Conservation (phyloP, 495 filamentous ascomycete species). For the Amphirosellinia nigrospora region DNA sequence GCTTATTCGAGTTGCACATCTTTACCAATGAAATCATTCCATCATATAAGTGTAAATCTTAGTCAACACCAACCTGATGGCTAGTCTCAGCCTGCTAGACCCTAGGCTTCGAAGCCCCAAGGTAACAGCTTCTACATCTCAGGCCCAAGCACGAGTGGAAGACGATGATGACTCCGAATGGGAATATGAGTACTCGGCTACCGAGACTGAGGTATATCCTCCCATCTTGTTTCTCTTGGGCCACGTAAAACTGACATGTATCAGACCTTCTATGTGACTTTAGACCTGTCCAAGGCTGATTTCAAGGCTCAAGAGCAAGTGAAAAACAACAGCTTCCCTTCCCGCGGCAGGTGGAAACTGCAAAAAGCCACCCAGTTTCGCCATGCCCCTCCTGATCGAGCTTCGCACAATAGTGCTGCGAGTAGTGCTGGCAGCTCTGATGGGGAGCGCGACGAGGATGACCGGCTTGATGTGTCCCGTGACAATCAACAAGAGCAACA, state of each 20-base stretch:
- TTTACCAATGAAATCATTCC: slow-evolving; percentile 21
- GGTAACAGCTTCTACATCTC: neutral
- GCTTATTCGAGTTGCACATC: neutral
- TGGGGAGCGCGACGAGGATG: slow-evolving; percentile 38
- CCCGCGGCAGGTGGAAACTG: slow-evolving; percentile 37
- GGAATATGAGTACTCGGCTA: slow-evolving; percentile 65
- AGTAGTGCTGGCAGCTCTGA: slow-evolving; percentile 28
- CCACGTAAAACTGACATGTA: neutral
- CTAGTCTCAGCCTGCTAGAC: slow-evolving; percentile 33
- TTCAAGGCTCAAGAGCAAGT: slow-evolving; percentile 43
- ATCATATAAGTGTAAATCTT: slow-evolving; percentile 6
- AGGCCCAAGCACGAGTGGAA: neutral
- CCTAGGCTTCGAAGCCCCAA: slow-evolving; percentile 19
- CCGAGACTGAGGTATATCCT: slow-evolving; percentile 56
- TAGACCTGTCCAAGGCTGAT: slow-evolving; percentile 59
- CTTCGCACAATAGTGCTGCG: slow-evolving; percentile 23
- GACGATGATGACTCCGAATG: slow-evolving; percentile 56
- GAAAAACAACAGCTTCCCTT: neutral
- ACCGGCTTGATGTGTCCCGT: slow-evolving; percentile 31
- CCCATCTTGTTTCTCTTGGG: neutral
- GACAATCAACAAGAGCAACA: slow-evolving; percentile 5
- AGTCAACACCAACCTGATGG: slow-evolving; percentile 31
- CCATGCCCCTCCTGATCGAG: slow-evolving; percentile 12
- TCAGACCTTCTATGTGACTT: slow-evolving; percentile 62
- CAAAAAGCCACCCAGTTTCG: slow-evolving; percentile 32